A percentile compares a stretch with the other conserved stretches of the same genome.
Evolutionary conservation across 1,284 basidiomycete genomes (phyloP).

Genomic region (Cutaneotrichosporon mucoides): DNA sequence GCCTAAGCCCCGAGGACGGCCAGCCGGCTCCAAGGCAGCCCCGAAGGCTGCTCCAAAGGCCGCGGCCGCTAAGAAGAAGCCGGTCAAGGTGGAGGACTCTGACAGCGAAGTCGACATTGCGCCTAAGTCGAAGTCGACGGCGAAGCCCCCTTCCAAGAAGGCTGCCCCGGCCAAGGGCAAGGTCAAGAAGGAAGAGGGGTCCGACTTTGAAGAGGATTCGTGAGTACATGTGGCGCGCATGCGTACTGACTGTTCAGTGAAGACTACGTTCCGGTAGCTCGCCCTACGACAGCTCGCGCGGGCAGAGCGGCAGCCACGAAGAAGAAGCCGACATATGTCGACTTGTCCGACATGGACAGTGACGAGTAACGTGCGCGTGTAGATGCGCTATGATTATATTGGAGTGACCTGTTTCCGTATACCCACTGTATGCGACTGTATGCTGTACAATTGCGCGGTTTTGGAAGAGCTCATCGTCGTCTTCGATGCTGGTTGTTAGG

Average conservation of each 20-base stretch:
- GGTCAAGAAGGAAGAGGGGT: conserved; percentile 10
- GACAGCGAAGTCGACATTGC: conserved; percentile 1
- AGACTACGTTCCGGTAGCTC: neutral
- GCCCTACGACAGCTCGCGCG: conserved; percentile 5
- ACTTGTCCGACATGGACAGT: conserved; percentile 17
- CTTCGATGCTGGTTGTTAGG: too few species aligned
- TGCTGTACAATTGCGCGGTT: neutral
- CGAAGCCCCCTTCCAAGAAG: too few species aligned
- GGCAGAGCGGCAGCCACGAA: conserved; percentile 9
- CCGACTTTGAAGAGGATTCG: conserved; percentile 20
- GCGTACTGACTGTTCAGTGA: too few species aligned
- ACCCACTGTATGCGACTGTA: neutral
- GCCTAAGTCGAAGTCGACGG: conserved; percentile 2
- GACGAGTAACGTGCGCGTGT: conserved; percentile 4
- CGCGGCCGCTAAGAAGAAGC: neutral
- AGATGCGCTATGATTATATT: neutral
- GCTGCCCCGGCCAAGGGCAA: conserved; percentile 5
- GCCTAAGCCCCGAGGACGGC: neutral
- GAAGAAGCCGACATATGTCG: conserved; percentile 21
- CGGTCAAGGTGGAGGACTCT: conserved; percentile 3
- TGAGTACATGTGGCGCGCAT: conserved; percentile 1
- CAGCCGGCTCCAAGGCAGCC: neutral
- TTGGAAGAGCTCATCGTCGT: too few species aligned
- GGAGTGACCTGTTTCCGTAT: neutral
- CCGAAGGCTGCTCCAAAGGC: conserved; percentile 12